Percentiles rank a stretch among this genome's conserved stretches.
Evolutionary conservation across 768 basidiomycete species (phyloP).

Genomic region (Panellus pusillus): DNA sequence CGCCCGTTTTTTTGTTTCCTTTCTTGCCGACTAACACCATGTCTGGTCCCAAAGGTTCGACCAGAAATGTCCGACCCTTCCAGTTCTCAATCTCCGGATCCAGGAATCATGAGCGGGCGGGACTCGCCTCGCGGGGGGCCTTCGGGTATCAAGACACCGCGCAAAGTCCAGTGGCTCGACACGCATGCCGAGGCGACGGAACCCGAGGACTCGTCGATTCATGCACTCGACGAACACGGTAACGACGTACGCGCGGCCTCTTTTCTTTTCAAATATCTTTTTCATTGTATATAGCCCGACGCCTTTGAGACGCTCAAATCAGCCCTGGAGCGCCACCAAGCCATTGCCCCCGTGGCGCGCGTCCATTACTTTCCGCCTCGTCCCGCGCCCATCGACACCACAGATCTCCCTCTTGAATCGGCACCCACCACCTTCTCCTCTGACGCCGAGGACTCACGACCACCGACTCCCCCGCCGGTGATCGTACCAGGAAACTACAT

Average conservation of each 20-base stretch:
- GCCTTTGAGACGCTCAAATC: constrained; percentile 50
- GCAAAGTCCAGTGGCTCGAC: constrained; percentile 54
- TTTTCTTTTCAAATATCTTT: too few relatives aligned
- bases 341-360: constrained; percentile 22
- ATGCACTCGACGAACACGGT: constrained; percentile 54
- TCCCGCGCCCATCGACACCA: constrained; percentile 12
- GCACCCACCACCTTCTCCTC: constrained; percentile 18
- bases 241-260: constrained; percentile 42
- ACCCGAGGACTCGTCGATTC: constrained; percentile 22
- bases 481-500: constrained; percentile 55
- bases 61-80: too few relatives aligned
- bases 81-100: too few relatives aligned
- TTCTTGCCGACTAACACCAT: too few relatives aligned
- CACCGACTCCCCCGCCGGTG: constrained; percentile 21
- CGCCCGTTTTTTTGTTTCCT: too few relatives aligned
- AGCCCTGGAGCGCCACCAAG: constrained; percentile 53
- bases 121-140: constrained; percentile 5
- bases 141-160: constrained; percentile 43
- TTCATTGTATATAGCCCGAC: too few relatives aligned
- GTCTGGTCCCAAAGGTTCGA: too few relatives aligned
- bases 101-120: constrained; percentile 15
- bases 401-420: background rate
- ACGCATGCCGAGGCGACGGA: constrained; percentile 15
- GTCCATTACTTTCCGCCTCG: constrained; percentile 34
- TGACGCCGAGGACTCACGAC: constrained; percentile 21